Evolutionary conservation across 768 basidiomycete species (phyloP).

Genomic region (Tricholoma terreum): DNA sequence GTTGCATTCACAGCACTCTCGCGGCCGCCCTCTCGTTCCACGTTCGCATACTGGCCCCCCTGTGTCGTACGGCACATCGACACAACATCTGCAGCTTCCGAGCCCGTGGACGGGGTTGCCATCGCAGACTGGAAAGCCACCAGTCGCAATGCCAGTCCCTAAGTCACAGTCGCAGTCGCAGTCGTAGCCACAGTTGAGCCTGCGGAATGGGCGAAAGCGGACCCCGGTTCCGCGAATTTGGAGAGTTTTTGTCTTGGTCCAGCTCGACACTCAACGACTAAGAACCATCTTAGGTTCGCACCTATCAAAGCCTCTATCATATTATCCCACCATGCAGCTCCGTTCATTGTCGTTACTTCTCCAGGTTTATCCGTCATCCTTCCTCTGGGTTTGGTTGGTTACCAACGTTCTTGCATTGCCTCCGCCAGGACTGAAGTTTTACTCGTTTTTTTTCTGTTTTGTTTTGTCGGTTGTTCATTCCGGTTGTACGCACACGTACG

Average conservation of each 20-base stretch:
- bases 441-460: neutral
- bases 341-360: neutral
- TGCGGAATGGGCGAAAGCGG: neutral
- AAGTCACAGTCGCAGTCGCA: slow-evolving; percentile 5
- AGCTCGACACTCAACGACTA: neutral
- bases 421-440: neutral
- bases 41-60: slow-evolving; percentile 22
- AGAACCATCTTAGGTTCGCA: neutral
- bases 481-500: slow-evolving; percentile 3
- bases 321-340: neutral
- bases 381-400: neutral
- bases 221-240: slow-evolving; percentile 2
- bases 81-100: slow-evolving; percentile 26
- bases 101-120: slow-evolving; percentile 46
- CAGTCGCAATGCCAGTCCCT: slow-evolving; percentile 23
- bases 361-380: neutral
- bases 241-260: neutral
- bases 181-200: neutral
- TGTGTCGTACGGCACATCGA: slow-evolving; percentile 20
- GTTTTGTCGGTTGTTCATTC: neutral
- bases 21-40: slow-evolving; percentile 20
- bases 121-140: slow-evolving; percentile 27
- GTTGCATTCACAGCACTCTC: slow-evolving; percentile 9
- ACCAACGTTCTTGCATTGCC: neutral
- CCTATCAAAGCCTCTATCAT: neutral